Evolutionary conservation across 179 eudicot species (phyloP).

Genomic region (Actinidia polygama): DNA sequence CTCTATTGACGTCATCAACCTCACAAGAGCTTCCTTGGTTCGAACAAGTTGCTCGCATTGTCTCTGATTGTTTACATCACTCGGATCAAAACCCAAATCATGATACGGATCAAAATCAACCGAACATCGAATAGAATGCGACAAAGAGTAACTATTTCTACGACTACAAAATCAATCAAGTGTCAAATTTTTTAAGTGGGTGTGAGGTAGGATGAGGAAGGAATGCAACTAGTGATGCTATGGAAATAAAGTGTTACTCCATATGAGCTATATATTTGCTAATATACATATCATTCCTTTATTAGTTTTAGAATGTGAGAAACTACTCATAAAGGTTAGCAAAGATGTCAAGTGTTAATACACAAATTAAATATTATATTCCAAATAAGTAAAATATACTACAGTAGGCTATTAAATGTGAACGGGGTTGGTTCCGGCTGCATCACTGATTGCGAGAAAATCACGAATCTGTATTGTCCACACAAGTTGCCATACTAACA

Average conservation of each 20-base stretch:
- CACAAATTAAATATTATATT: background rate
- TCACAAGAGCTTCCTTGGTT: slow-evolving; percentile 76
- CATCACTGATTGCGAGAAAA: background rate
- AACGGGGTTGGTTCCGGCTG: background rate
- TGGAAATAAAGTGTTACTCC: too few species aligned
- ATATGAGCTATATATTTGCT: too few species aligned
- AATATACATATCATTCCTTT: too few species aligned
- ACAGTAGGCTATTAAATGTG: background rate
- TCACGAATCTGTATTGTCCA: too few species aligned
- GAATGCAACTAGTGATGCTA: too few species aligned
- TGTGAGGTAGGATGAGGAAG: too few species aligned
- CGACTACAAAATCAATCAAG: too few species aligned
- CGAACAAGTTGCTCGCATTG: slow-evolving; percentile 94
- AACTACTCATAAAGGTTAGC: background rate
- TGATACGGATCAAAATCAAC: background rate
- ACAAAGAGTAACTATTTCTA: too few species aligned
- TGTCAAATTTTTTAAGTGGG: too few species aligned
- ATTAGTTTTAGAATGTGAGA: background rate
- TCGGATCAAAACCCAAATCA: background rate
- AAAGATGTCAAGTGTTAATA: background rate
- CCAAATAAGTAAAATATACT: background rate
- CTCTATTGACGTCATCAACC: slow-evolving; percentile 73
- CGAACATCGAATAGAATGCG: background rate
- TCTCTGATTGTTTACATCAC: slow-evolving; percentile 51
- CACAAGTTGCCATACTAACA: background rate